Evolutionary conservation across 1,284 basidiomycete species (phyloP).

Genomic region (Crucibulum parvulum): DNA sequence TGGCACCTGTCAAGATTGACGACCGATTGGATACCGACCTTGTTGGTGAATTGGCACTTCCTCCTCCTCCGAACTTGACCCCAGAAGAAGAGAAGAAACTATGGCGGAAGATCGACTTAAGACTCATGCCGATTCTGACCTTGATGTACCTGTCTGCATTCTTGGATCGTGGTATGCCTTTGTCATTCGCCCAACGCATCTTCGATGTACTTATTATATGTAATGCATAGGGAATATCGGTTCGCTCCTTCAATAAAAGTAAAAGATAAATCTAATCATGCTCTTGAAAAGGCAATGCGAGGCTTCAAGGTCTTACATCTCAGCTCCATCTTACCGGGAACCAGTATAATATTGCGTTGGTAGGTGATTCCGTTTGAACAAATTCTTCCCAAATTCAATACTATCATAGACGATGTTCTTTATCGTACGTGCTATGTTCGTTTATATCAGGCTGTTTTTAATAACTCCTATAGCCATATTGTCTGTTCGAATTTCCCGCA

Average conservation of each 20-base stretch:
- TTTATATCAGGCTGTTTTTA: neutral
- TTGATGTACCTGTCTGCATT: slow-evolving; percentile 72
- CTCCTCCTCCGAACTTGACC: slow-evolving; percentile 50
- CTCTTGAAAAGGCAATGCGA: slow-evolving; percentile 61
- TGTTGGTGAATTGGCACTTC: slow-evolving; percentile 46
- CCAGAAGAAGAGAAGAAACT: slow-evolving; percentile 56
- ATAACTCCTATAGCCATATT: slow-evolving; percentile 55
- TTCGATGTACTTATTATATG: neutral
- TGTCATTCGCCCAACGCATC: neutral
- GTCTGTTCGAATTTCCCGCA: slow-evolving; percentile 65
- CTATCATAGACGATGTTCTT: slow-evolving; percentile 68
- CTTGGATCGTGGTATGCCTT: slow-evolving; percentile 60
- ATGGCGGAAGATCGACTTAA: slow-evolving; percentile 69
- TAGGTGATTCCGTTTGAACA: slow-evolving; percentile 28
- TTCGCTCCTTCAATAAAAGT: slow-evolving; percentile 18
- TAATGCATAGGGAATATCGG: slow-evolving; percentile 59
- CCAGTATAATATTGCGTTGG: slow-evolving; percentile 71
- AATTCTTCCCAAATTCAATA: neutral
- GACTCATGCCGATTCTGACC: slow-evolving; percentile 70
- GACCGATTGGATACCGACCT: slow-evolving; percentile 29
- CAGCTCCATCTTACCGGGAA: slow-evolving; percentile 64
- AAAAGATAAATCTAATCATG: neutral
- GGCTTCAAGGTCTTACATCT: slow-evolving; percentile 60
- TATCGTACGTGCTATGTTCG: slow-evolving; percentile 51
- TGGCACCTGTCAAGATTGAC: no score